phyloP scores from a whole-genome alignment of 2,329 filamentous ascomycete species.

The Scytalidium lignicola region DNA sequence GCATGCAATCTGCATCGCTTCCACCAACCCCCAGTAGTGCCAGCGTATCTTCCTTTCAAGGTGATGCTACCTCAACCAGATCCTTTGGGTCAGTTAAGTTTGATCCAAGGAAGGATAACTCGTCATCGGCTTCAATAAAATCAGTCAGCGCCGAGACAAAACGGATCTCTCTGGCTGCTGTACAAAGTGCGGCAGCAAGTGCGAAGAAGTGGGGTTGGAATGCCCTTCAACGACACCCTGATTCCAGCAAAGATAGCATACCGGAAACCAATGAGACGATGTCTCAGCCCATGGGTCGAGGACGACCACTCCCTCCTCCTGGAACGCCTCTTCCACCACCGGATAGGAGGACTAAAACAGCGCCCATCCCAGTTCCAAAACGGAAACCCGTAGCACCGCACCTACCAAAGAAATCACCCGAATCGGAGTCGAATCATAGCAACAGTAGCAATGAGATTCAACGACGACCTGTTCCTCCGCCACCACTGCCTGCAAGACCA shows the following conservation, averaged over 20 bases:
- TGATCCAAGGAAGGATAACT: slow-evolving; percentile 27
- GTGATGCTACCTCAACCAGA: slow-evolving; percentile 35
- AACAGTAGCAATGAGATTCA: slow-evolving; percentile 1
- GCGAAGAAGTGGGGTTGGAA: slow-evolving; percentile 57
- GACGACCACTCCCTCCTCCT: slow-evolving; percentile 75
- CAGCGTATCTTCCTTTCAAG: slow-evolving; percentile 33
- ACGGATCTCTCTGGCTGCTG: slow-evolving; percentile 47
- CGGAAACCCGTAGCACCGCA: slow-evolving; percentile 55
- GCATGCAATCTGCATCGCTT: slow-evolving; percentile 10
- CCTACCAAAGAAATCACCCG: slow-evolving; percentile 22
- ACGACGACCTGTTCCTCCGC: slow-evolving; percentile 33
- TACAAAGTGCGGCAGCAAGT: slow-evolving; percentile 50
- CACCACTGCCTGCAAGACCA: slow-evolving; percentile 39
- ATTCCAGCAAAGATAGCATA: slow-evolving; percentile 21
- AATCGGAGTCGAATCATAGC: slow-evolving; percentile 6
- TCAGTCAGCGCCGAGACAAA: slow-evolving; percentile 31
- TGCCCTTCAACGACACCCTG: slow-evolving; percentile 45
- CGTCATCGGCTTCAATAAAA: slow-evolving; percentile 28
- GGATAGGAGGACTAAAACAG: slow-evolving; percentile 53
- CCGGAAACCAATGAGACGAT: slow-evolving; percentile 32
- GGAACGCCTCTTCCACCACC: slow-evolving; percentile 72
- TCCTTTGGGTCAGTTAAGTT: slow-evolving; percentile 33
- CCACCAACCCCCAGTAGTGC: slow-evolving; percentile 30
- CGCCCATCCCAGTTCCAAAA: slow-evolving; percentile 53
- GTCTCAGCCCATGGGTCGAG: slow-evolving; percentile 72